Conservation (phyloP, 441 rosid genomes). For the Sinapis alba region DNA sequence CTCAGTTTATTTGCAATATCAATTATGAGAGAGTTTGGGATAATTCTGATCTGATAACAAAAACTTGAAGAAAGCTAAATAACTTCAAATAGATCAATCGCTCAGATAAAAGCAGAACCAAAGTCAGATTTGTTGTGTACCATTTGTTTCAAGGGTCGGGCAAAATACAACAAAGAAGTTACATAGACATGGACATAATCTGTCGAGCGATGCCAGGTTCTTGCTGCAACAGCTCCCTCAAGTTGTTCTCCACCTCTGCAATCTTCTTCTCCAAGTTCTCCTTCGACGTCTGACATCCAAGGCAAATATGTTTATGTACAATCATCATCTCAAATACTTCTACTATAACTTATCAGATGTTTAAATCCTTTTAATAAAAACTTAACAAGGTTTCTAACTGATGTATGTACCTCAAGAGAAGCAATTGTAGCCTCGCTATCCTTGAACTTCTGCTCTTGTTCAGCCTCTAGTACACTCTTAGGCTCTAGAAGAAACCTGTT, state of each 20-base stretch:
- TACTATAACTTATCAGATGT: not conserved
- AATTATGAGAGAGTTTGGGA: not conserved
- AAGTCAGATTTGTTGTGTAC: constrained; percentile 3
- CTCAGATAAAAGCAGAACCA: not conserved
- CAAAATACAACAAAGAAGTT: not conserved
- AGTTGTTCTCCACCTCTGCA: constrained; percentile 79
- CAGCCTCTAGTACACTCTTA: constrained; percentile 58
- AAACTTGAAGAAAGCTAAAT: not conserved
- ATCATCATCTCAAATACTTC: not conserved
- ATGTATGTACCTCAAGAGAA: constrained; percentile 61
- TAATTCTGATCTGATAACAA: not conserved
- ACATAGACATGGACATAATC: constrained; percentile 84
- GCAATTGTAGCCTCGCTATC: constrained; percentile 81
- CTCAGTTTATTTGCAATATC: too few species aligned
- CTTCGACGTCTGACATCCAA: constrained; percentile 61
- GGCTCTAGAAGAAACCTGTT: constrained; percentile 67
- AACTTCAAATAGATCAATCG: not conserved
- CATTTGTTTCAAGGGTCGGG: not conserved
- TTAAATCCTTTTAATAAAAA: not conserved
- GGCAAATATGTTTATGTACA: not conserved
- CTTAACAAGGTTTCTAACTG: not conserved
- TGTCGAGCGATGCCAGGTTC: constrained; percentile 87
- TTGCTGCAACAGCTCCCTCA: constrained; percentile 88
- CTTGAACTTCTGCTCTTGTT: constrained; percentile 85
- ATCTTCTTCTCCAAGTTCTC: constrained; percentile 83